Base-by-base conservation (phyloP, 768 basidiomycete genomes). In the Boletus pseudopeckii region DNA sequence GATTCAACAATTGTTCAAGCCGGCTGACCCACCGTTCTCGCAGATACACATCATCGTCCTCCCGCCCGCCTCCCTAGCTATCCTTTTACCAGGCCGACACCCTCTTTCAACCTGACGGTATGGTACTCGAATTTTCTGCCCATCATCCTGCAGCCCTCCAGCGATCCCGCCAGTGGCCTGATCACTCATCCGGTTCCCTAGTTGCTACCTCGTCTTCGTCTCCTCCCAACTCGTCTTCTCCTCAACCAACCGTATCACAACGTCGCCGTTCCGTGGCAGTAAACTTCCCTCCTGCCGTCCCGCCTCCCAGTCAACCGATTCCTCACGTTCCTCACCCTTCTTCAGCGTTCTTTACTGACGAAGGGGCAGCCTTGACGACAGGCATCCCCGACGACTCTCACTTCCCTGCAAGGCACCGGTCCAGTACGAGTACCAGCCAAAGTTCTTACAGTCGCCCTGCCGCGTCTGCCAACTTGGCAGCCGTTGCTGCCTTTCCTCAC, bases 291-390 rank as follows among this genome's bases (percentile, higher is more conserved):
- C 86, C 88, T 7, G 80, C 84, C 37, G 83, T 73, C 3, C 88
- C 88, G 18, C 88, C 88, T 40, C 88, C 88, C 20, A 82, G 75
- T 63, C 80, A 83, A 60, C 88, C 88, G 45, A 90, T 90, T 54
- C 88, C 88, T 46, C 83, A 75, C 61, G 62, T 88, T 34, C 88
- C 88, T 38, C 59, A 67, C 17, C 59, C 70, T 30, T 62, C 67
- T 26, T 53, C 61, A 20, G 46, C 42, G 38, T 45, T 50, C 50
- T n/a, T 54, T 38, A 56, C 50, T 33, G 59, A 61, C 52, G 62
- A 58, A 20, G 67, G 62, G 26, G n/a, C 45, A 55, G 54, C 45
- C 54, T 65, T 55, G 38, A 53, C 53, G 26, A 52, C 52, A 54
- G 59, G 64, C 34, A 63, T 65, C 32, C 56, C 65, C 36, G 70